Evolutionary conservation across 2,329 filamentous ascomycete species (phyloP).

Genomic region (Cladophialophora carrionii): DNA sequence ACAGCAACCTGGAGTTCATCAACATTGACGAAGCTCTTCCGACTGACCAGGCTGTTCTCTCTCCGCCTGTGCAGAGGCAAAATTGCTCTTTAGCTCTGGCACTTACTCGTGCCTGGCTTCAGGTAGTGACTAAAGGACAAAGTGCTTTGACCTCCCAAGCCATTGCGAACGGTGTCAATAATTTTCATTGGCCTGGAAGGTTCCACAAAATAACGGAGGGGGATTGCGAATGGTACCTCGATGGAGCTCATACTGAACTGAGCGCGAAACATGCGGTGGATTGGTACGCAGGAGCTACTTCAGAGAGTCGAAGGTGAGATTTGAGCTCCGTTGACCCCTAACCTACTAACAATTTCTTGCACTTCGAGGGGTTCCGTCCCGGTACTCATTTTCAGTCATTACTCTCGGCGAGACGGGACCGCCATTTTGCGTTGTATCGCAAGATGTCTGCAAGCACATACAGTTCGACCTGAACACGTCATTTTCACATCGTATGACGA

Average conservation of each 20-base stretch:
- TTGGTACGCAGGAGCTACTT: too few relatives aligned
- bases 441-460: neutral
- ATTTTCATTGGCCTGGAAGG: slow-evolving; percentile 15
- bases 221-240: slow-evolving; percentile 14
- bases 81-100: slow-evolving; percentile 20
- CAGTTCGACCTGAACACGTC: neutral
- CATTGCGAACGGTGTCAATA: slow-evolving; percentile 11
- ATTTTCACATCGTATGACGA: slow-evolving; percentile 19
- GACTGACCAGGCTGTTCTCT: slow-evolving; percentile 7
- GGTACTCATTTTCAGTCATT: slow-evolving; percentile 19
- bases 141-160: neutral
- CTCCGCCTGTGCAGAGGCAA: slow-evolving; percentile 15
- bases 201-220: slow-evolving; percentile 6
- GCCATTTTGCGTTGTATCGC: neutral
- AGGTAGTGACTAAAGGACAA: neutral
- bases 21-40: slow-evolving; percentile 44
- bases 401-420: slow-evolving; percentile 12
- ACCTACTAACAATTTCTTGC: too few relatives aligned
- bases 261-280: slow-evolving; percentile 10
- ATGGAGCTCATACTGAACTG: slow-evolving; percentile 23
- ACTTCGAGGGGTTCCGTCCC: neutral
- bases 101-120: slow-evolving; percentile 10
- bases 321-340: too few relatives aligned
- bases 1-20: too few relatives aligned
- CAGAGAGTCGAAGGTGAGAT: too few relatives aligned